Evolutionary conservation across 495 filamentous ascomycete species (phyloP), one percentile per base, ranked within the genome.

Genomic region (Penicillium coffeae): DNA sequence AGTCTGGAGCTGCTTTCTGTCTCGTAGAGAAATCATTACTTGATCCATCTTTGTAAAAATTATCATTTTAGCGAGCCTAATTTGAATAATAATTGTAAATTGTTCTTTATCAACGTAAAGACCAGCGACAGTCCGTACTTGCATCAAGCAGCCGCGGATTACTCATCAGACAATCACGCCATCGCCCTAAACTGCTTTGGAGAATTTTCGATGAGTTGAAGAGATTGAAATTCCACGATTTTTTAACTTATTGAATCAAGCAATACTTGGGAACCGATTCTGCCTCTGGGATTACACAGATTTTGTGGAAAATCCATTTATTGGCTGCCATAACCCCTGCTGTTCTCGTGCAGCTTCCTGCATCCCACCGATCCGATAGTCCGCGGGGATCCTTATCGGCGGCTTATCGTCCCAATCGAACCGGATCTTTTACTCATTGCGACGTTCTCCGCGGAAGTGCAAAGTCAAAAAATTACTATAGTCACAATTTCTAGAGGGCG

Each of bases 381-480:
- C 42, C 30, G 21, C 42, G 32, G 32, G 14, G 14, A 32, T 35
- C 18, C 57, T 60, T 64, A 64, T 64, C 60, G 47, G 50, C n/a
- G 16, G 16, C 36, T 58, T 60, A 63, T 63, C 57, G 48, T 14
- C 13, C 54, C 57, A 54, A 63, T 58, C 48, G 51, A 34, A 46
- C 55, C 46, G 37, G 44, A 19, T 36, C 54, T 51, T 50, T 63
- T 59, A 59, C 54, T 55, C 60, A 63, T 13, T 55, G 21, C 56
- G 43, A 44, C 56, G 44, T 52, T 64, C 60, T 66, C 65, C 65
- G 65, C 65, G 65, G 63, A 68, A 49, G 14, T 34, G 34, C 45
- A 49, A 37, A 21, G 4, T 10, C 25, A 30, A 30, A 30, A 10
- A 5, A 10, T 4, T 30, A 4, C 25, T 5, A 30, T 30, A 4